phyloP scores from a whole-genome alignment of 2,329 filamentous ascomycete genomes.

The Rhynchosporium secalis region DNA sequence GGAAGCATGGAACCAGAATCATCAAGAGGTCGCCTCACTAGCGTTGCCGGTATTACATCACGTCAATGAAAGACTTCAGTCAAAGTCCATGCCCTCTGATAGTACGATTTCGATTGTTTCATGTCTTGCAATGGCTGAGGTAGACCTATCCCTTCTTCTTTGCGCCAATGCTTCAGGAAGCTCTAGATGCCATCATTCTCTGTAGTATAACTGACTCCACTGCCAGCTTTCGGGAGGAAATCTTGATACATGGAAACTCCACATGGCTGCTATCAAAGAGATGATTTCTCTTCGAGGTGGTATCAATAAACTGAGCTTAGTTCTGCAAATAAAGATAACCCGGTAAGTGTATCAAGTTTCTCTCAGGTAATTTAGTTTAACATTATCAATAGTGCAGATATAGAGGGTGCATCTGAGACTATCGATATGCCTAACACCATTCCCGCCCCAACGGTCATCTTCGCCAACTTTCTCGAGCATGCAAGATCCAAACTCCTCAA shows the following conservation, averaged over 20 bases:
- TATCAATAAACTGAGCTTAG: background rate
- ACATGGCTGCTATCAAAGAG: background rate
- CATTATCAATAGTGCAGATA: background rate
- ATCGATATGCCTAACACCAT: background rate
- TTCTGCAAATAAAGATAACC: background rate
- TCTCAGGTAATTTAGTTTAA: background rate
- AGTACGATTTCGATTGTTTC: background rate
- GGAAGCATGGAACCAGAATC: background rate
- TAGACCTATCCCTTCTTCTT: background rate
- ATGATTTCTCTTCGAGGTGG: background rate
- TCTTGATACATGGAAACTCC: background rate
- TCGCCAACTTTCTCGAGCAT: background rate
- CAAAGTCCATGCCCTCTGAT: background rate
- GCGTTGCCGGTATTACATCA: background rate
- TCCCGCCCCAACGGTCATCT: background rate
- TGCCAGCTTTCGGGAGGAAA: background rate
- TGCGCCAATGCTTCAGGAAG: background rate
- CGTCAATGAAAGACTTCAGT: background rate
- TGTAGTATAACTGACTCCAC: background rate
- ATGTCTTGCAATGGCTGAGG: background rate
- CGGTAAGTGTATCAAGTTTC: background rate
- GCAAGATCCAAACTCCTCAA: background rate
- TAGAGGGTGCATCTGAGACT: constrained; percentile 1
- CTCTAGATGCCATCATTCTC: background rate
- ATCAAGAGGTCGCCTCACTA: constrained; percentile 1